phyloP scores from a whole-genome alignment of 768 basidiomycete genomes.

The Suillus sp. region DNA sequence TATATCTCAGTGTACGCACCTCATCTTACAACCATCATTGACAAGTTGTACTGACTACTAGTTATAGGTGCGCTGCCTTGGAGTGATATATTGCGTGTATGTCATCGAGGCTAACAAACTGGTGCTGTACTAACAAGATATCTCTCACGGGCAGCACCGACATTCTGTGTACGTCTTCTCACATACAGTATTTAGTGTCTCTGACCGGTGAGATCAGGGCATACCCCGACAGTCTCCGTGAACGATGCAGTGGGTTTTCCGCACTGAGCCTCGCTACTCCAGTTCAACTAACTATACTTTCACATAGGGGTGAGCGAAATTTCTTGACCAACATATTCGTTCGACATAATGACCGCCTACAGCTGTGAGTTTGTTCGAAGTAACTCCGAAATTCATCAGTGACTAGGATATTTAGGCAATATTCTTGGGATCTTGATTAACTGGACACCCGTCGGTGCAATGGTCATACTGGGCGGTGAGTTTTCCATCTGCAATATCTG shows the following conservation, averaged over 20 bases:
- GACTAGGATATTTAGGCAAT: background rate
- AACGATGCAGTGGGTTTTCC: background rate
- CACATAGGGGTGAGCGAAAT: background rate
- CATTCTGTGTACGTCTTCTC: background rate
- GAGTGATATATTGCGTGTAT: background rate
- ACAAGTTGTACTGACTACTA: background rate
- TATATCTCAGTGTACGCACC: background rate
- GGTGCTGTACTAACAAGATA: background rate
- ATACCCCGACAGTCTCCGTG: background rate
- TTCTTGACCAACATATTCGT: background rate
- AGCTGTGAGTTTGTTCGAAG: background rate
- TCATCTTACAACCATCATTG: background rate
- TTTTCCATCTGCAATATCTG: background rate
- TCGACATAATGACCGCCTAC: background rate
- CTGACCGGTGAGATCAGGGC: background rate
- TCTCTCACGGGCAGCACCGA: background rate
- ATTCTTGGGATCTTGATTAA: accelerated
- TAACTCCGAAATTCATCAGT: background rate
- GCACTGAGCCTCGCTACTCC: background rate
- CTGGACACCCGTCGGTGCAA: background rate
- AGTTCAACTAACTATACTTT: background rate
- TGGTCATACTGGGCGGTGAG: background rate
- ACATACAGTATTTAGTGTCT: background rate
- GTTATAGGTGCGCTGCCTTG: background rate
- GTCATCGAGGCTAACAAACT: background rate